phyloP scores from a whole-genome alignment of 768 basidiomycete species.

The Leccinellum luteum region DNA sequence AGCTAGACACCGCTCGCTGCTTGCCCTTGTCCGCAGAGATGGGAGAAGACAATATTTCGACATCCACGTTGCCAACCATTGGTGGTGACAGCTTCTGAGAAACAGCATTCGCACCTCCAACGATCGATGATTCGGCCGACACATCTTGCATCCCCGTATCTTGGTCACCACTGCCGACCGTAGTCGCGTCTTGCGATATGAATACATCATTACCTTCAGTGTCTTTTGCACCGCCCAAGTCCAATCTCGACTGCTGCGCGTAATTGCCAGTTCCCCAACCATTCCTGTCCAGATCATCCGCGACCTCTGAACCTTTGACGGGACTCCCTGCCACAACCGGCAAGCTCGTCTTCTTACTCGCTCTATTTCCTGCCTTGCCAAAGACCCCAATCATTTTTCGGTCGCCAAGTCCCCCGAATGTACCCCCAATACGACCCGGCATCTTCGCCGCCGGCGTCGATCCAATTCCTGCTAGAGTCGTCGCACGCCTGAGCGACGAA shows the following conservation, averaged over 20 bases:
- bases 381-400: conserved; percentile 21
- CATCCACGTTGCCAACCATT: conserved; percentile 1
- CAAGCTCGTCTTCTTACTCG: conserved; percentile 43
- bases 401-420: not conserved
- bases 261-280: not conserved
- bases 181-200: not conserved
- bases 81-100: conserved; percentile 15
- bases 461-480: conserved; percentile 14
- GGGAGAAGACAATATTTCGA: conserved; percentile 17
- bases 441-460: conserved; percentile 1
- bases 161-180: not conserved
- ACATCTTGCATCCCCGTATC: conserved; percentile 6
- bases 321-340: conserved; percentile 47
- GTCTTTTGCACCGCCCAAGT: not conserved
- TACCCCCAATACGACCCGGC: conserved; percentile 3
- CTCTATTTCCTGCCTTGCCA: conserved; percentile 26
- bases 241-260: not conserved
- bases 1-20: conserved; percentile 15
- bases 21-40: conserved; percentile 22
- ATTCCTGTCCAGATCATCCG: not conserved
- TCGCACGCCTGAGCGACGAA: conserved; percentile 29
- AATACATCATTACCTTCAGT: conserved; percentile 9
- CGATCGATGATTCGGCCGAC: conserved; percentile 9
- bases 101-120: not conserved
- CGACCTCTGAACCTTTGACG: conserved; percentile 36